Base-by-base conservation (phyloP, 2,329 filamentous ascomycete species). In the Ophiocordyceps australis region DNA sequence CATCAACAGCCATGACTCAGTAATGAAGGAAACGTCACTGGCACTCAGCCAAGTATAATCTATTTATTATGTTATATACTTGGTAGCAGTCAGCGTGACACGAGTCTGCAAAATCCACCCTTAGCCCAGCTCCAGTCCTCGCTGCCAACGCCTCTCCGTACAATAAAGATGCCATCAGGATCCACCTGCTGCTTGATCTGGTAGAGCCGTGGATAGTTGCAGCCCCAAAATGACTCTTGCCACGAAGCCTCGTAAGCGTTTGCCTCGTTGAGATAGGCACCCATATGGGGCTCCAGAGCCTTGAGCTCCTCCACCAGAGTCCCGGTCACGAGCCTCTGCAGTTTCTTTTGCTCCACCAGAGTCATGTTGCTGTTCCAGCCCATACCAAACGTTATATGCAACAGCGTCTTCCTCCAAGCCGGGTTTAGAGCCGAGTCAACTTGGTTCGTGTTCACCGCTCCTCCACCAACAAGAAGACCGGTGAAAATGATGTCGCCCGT, bases 361-460 rank as follows among this genome's bases (percentile, higher is more conserved):
- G 24, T 8, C 20, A 22, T 22, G 35, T 34, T 33, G 24, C 27
- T 18, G 25, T 27, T 14, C 47, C 48, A 47, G 10, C 20, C 26
- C 4, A 39, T 28, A 7, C 35, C 28, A 17, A 45, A 38, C 10
- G 42, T 35, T 22, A 53, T 31, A 26, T 53, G 50, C n/a, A 41
- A 37, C n/a, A 47, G 30, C 8, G 52, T 41, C 14, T 46, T 43
- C 16, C 54, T 41, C 48, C 54, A 59, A 2, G 50, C 50, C 1
- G 54, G 52, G 30, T 54, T 54, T 5, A 52, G 34, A 1, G 53
- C 49, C 30, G 43, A 50, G 30, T 50, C 38, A 14, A 49, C 35
- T 14, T 38, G 41, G 7, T 32, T 30, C 17, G 34, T 40, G 4
- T 31, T 35, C 2, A 35, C 38, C 13, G 29, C 29, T n/a, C 29